phyloP scores from a whole-genome alignment of 2,329 filamentous ascomycete genomes.

The Xylariaceae sp. region DNA sequence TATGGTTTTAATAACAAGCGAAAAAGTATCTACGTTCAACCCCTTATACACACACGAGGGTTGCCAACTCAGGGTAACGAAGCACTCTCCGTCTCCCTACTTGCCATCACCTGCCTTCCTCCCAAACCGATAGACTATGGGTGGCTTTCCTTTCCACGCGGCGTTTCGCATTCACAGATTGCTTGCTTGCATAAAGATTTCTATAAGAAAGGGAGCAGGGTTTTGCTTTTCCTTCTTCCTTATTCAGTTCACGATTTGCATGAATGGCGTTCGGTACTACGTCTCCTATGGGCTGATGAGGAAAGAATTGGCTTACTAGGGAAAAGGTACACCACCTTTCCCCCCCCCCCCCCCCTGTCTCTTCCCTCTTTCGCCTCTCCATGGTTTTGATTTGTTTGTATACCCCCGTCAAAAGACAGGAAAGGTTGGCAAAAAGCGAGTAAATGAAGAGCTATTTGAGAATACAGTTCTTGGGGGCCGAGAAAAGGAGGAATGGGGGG shows the following conservation, averaged over 20 bases:
- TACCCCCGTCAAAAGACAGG: slow-evolving; percentile 24
- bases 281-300: slow-evolving; percentile 5
- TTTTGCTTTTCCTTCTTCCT: slow-evolving; percentile 2
- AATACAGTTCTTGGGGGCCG: no score
- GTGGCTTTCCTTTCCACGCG: slow-evolving; percentile 17
- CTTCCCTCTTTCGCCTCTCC: not conserved
- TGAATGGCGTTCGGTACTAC: slow-evolving; percentile 32
- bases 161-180: slow-evolving; percentile 29
- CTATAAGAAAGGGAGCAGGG: slow-evolving; percentile 6
- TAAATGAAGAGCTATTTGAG: no score
- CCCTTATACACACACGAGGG: not conserved
- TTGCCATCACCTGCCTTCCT: not conserved
- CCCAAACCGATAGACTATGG: slow-evolving; percentile 20
- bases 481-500: no score
- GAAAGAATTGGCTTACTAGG: slow-evolving; percentile 1
- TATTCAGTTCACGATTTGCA: slow-evolving; percentile 26
- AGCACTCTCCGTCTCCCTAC: not conserved
- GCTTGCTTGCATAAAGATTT: slow-evolving; percentile 23
- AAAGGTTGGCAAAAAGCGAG: no score
- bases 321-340: not conserved
- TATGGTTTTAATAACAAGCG: not conserved
- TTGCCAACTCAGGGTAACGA: not conserved
- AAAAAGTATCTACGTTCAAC: slow-evolving; percentile 1
- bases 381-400: slow-evolving; percentile 27
- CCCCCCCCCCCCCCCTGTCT: not conserved